These are phyloP conservation scores for Chlamydomonas eustigma DNA, from an alignment of 139 green algal species.

Conservation along the genomic window DNA sequence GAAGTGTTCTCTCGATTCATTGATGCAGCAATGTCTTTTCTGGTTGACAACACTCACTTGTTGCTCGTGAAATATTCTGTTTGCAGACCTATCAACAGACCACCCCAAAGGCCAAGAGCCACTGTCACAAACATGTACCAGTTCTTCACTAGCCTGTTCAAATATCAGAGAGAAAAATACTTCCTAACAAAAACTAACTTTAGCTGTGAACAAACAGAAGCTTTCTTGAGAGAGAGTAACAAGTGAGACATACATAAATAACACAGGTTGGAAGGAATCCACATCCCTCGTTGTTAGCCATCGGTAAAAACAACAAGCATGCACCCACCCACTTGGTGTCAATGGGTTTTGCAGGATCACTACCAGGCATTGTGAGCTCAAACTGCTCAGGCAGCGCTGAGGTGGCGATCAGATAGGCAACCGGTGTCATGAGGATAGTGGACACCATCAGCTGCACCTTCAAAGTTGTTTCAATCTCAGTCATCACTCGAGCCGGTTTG, in stretches of 20 bases:
- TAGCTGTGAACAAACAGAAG: too few species aligned
- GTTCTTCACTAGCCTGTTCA: constrained; percentile 63
- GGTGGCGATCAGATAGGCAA: constrained; percentile 35
- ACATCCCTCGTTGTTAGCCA: too few species aligned
- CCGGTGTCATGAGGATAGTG: constrained; percentile 84
- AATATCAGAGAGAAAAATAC: constrained; percentile 2
- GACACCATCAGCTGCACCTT: constrained; percentile 93
- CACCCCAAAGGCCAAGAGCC: constrained; percentile 86
- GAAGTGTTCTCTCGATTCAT: too few species aligned
- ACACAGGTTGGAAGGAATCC: too few species aligned
- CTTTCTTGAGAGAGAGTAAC: too few species aligned
- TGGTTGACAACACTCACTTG: constrained; percentile 31
- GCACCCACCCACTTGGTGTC: constrained; percentile 36
- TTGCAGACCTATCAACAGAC: constrained; percentile 90
- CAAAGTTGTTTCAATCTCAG: constrained; percentile 78
- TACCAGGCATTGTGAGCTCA: constrained; percentile 42
- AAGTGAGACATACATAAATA: too few species aligned
- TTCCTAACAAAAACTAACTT: too few species aligned
- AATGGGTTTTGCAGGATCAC: constrained; percentile 46
- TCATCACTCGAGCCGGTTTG: constrained; percentile 59
- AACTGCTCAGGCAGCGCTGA: constrained; percentile 62
- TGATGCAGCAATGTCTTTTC: too few species aligned
- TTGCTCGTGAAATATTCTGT: constrained; percentile 99
- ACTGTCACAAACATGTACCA: constrained; percentile 96
- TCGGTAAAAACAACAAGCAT: too few species aligned